Base-by-base conservation (phyloP, 441 rosid genomes). In the Gossypium lobatum region DNA sequence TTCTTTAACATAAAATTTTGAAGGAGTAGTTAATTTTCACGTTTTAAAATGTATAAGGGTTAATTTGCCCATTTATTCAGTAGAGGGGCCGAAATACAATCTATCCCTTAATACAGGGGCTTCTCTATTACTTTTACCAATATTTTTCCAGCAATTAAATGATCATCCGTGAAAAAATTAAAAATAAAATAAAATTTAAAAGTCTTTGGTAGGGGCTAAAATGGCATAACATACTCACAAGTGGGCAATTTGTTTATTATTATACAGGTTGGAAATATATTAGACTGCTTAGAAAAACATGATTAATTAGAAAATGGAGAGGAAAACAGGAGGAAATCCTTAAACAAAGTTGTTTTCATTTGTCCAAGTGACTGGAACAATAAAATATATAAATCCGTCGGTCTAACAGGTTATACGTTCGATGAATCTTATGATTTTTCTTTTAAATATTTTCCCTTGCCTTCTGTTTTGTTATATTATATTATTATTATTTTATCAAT, bases 401-500 rank as follows among this genome's bases (percentile, higher is more conserved):
- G 2, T 17, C 2, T 3, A 45, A 6, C 9, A 13, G 73, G 73
- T 18, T 20, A 20, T 16, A 53, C 16, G 73, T 69, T 69, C 73
- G 21, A 53, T 69, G 73, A 69, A 69, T 52, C 61, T 52, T 8
- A 69, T 17, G 59, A 28, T 28, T 69, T 69, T 34, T 34, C 39
- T 34, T 23, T 69, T 39, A 42, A 64, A 16, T 10, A 42, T 39
- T 39, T 39, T 65, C 34, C 10, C 23, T 42, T 10, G 18, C 34
- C 23, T 65, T 16, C 10, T 9, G 8, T 6, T 34, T 34, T 6
- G 8, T 42, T 13, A 20, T 39, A 9, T 0, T 26, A 1, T 16
- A 53, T 46, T 34, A 34, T 34, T 34, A 34, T 34, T 34, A 34
- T 34, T 34, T 31, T 31, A 31, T 31, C 8, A 31, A 31, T 31